Base-by-base conservation (phyloP, 495 filamentous ascomycete genomes). In the Pyrenopolyporus hunteri region DNA sequence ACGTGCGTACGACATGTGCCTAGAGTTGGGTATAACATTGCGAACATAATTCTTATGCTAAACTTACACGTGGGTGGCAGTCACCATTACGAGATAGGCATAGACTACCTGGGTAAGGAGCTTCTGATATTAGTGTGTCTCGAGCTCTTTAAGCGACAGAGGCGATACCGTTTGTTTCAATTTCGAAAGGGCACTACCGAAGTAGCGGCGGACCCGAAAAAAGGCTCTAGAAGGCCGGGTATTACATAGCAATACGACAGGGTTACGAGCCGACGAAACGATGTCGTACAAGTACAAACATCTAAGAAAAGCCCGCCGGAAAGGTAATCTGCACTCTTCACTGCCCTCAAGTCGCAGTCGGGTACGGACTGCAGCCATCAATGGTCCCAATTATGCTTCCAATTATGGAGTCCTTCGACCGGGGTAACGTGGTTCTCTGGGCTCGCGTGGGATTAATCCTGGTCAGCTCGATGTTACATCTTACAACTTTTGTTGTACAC, bases 371-470 rank as follows among this genome's bases (percentile, higher is more conserved):
- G 56, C 50, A 59, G 56, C 62, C 2, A 7, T 25, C 20, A 17
- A n/a, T 23, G 42, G 42, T 28, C 26, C 4, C 26, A 4, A 29
- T 29, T 16, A 56, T 44, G 17, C 8, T 44, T 55, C 56, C 45
- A 66, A 60, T 60, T 60, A 57, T 57, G 57, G 63, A 49, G n/a
- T n/a, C 54, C 56, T 45, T 52, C 7, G 55, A 17, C 50, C 45
- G 57, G 56, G 57, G 52, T 57, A 35, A 51, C 22, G 45, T 51
- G 36, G 55, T 65, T 59, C 26, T 44, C 54, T 59, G 56, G 17
- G 55, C 44, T 65, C 55, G 55, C 51, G 51, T 66, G 63, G 63
- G 56, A 66, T 60, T 56, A 29, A 66, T 48, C 63, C 63, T 25
- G 20, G 63, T 60, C 50, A 57, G 46, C 47, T 45, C 53, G 46